A percentile compares a stretch with the other conserved stretches of the same genome.
Conservation (phyloP, 1,284 basidiomycete genomes). For the Moesziomyces parantarcticus region DNA sequence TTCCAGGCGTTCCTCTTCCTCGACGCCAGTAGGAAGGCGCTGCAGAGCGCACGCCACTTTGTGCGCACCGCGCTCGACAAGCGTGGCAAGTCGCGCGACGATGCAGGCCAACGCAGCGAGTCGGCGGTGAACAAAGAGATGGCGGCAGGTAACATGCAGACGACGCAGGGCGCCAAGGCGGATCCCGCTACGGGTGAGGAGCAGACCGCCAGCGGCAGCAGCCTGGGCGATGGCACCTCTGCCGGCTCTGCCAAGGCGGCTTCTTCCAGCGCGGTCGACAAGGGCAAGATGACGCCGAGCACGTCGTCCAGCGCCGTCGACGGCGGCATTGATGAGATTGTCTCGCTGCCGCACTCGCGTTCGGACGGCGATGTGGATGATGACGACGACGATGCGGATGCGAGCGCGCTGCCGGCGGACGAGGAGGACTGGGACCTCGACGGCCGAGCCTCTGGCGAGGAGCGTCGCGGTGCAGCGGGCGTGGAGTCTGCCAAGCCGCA, state of each 20-base stretch:
- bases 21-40: constrained; percentile 66
- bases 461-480: constrained; percentile 8
- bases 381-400: constrained; percentile 31
- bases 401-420: constrained; percentile 18
- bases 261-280: constrained; percentile 1
- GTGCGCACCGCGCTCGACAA: constrained; percentile 66
- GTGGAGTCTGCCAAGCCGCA: constrained; percentile 6
- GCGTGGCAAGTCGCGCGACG: constrained; percentile 45
- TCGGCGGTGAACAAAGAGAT: constrained; percentile 67
- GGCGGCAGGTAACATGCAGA: constrained; percentile 50
- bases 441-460: constrained; percentile 30
- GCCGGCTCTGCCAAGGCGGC: neutral
- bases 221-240: neutral
- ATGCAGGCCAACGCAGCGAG: constrained; percentile 73
- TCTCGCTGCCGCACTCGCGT: constrained; percentile 31
- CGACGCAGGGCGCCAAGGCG: constrained; percentile 43
- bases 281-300: constrained; percentile 24
- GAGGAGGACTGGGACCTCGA: constrained; percentile 55
- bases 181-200: constrained; percentile 47
- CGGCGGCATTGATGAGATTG: constrained; percentile 45
- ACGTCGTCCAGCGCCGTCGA: constrained; percentile 20
- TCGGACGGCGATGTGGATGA: constrained; percentile 37
- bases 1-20: constrained; percentile 68
- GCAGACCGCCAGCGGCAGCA: constrained; percentile 1
- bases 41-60: constrained; percentile 66